Evolutionary conservation across 2,329 filamentous ascomycete species (phyloP), one percentile per base, ranked within the genome.

Genomic region (Aspergillus oerlinghausenensis): DNA sequence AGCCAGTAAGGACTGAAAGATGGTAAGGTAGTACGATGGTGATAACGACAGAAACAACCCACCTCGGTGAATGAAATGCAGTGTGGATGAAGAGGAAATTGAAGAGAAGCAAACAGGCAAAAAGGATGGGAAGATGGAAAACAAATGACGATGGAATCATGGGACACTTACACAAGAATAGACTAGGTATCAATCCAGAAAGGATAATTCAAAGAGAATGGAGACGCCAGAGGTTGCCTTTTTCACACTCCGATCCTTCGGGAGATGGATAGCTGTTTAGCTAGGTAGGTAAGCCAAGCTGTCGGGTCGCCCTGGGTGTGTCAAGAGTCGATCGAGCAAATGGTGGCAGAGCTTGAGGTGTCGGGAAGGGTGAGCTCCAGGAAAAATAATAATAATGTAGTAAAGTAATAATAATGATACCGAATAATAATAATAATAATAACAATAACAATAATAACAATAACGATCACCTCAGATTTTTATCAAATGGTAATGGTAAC

Each of bases 221-320:
- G 55, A 57, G 55, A 56, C 51, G 40, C 28, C 54, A 40, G 49
- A 49, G 38, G 59, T 55, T 60, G 54, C 52, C 49, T 48, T 57
- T 26, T 50, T 52, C 50, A 53, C 32, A 51, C 45, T 57, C 54
- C 55, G 60, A 60, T 58, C 55, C 54, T 47, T 60, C 50, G 56
- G 59, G 32, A 58, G 60, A 53, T 56, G 50, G 28, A 23, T 48
- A 58, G 57, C 49, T 38, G 32, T 38, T 11, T 38, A 38, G 32
- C 32, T 17, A 38, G 14, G 32, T 35, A 17, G 32, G 32, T 55
- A 59, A 59, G 61, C 63, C 64, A 59, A 61, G 58, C 60, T 63
- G 64, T 61, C 61, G 63, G 62, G 63, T 62, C 59, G 51, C 48
- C 48, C 57, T 53, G 54, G 54, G 54, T 53, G 57, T 50, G 42